Percentiles rank a stretch among this genome's conserved stretches.
Conservation (phyloP, 192 early-diverging fungal species). For the Phlyctochytrium arcticum region DNA sequence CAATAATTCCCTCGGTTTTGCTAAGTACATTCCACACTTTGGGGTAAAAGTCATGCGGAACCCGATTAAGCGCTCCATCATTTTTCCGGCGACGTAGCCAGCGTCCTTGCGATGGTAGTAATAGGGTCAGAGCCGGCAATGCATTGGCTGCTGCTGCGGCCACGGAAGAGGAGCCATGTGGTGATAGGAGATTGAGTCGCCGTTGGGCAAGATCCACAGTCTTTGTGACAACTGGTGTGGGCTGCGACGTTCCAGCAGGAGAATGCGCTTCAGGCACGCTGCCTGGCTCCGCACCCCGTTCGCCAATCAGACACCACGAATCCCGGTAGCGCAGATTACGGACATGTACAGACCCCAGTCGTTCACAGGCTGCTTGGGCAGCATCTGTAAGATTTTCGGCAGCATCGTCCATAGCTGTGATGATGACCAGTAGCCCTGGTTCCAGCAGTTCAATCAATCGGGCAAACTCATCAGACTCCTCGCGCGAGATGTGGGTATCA, state of each 20-base stretch:
- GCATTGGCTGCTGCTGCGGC: not conserved
- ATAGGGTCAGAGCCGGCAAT: constrained; percentile 12
- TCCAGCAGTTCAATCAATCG: constrained; percentile 62
- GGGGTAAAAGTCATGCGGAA: constrained; percentile 73
- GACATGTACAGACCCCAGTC: constrained; percentile 57
- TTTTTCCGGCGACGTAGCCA: constrained; percentile 78
- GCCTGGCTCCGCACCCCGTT: constrained; percentile 61
- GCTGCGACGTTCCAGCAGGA: constrained; percentile 40
- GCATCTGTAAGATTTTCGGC: constrained; percentile 60
- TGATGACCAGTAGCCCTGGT: constrained; percentile 63
- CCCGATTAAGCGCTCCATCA: constrained; percentile 81
- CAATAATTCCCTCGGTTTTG: constrained; percentile 51
- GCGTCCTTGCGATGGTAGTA: constrained; percentile 45
- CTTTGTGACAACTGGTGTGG: constrained; percentile 55
- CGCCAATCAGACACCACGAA: constrained; percentile 77
- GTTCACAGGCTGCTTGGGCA: constrained; percentile 53
- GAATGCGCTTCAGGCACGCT: constrained; percentile 55
- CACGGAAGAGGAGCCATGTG: not conserved
- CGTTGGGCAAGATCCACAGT: constrained; percentile 43
- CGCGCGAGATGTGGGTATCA: constrained; percentile 64
- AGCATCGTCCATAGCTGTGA: constrained; percentile 68
- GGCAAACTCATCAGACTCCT: constrained; percentile 63
- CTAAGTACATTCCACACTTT: constrained; percentile 71
- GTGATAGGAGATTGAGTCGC: constrained; percentile 42
- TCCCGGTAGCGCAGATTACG: constrained; percentile 65